phyloP scores from a whole-genome alignment of 2,329 filamentous ascomycete genomes.

The Epichloe gansuensis region DNA sequence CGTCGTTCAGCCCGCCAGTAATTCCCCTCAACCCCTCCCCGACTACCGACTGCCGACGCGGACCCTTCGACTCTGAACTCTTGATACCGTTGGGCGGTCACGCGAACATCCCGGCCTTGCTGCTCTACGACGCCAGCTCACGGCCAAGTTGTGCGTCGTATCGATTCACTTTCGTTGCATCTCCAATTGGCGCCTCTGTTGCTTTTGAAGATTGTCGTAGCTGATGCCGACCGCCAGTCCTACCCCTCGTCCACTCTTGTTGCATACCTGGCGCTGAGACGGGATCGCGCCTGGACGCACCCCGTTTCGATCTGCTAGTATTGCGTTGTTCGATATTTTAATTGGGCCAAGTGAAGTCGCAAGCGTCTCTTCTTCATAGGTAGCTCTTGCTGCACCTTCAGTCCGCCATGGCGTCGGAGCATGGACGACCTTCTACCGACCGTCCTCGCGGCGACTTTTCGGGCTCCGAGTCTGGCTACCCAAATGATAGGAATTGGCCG shows the following conservation, averaged over 20 bases:
- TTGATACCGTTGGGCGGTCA: conserved; percentile 14
- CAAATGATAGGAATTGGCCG: conserved; percentile 24
- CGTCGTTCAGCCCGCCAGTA: background rate
- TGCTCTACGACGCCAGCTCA: conserved; percentile 11
- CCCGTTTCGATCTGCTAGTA: background rate
- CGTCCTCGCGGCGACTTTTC: conserved; percentile 19
- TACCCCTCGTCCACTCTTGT: conserved; percentile 20
- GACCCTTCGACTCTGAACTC: conserved; percentile 5
- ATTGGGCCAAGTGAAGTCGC: conserved; percentile 9
- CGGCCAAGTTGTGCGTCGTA: conserved; percentile 7
- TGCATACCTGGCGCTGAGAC: conserved; percentile 22
- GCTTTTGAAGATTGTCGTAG: conserved; percentile 9
- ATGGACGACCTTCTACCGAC: conserved; percentile 30
- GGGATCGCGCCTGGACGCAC: conserved; percentile 3
- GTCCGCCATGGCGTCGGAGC: conserved; percentile 33
- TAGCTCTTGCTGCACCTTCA: background rate
- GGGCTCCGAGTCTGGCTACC: conserved; percentile 19
- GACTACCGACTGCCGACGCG: conserved; percentile 2
- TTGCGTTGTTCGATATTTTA: conserved; percentile 8
- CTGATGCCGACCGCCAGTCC: conserved; percentile 27
- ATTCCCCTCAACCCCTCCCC: background rate
- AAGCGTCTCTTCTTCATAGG: background rate
- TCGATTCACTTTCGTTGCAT: conserved; percentile 8
- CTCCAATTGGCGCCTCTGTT: conserved; percentile 19
- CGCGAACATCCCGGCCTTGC: conserved; percentile 14